Evolutionary conservation across 495 filamentous ascomycete species (phyloP).

Genomic region (Darksidea phi): DNA sequence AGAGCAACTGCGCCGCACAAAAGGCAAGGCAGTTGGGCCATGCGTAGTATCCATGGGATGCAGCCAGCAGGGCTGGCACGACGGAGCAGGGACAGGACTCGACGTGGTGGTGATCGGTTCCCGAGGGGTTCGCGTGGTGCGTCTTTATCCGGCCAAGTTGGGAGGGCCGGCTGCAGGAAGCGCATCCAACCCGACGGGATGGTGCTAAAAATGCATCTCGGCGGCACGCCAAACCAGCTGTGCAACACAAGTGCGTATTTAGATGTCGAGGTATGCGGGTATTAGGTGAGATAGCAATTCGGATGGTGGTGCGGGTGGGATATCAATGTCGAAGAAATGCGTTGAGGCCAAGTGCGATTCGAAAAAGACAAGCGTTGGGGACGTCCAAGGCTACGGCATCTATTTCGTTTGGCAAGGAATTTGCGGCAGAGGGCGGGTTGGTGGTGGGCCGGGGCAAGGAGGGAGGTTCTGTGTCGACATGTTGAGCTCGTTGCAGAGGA

Average conservation of each 20-base stretch:
- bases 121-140: constrained; percentile 13
- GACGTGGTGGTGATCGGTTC: constrained; percentile 13
- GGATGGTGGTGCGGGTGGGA: constrained; percentile 1
- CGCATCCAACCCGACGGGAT: constrained; percentile 18
- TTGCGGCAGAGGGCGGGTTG: constrained; percentile 78
- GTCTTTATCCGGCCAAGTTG: constrained; percentile 23
- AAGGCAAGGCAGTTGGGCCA: constrained; percentile 2
- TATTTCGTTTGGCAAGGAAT: constrained; percentile 51
- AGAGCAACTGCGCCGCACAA: constrained; percentile 10
- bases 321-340: constrained; percentile 11
- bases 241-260: background rate
- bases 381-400: background rate
- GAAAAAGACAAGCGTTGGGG: constrained; percentile 5
- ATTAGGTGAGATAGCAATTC: constrained; percentile 9
- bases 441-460: constrained; percentile 82
- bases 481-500: constrained; percentile 54
- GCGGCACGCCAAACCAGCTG: constrained; percentile 19
- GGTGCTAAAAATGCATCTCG: constrained; percentile 18
- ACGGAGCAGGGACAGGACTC: constrained; percentile 1
- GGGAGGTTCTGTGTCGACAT: constrained; percentile 65
- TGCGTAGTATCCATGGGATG: background rate
- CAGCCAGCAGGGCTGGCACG: background rate
- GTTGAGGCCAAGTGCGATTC: constrained; percentile 15
- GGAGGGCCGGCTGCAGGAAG: constrained; percentile 24
- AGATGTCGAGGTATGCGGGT: background rate